Percentiles rank a stretch among this genome's conserved stretches.
Evolutionary conservation across 768 basidiomycete genomes (phyloP).

Genomic region (Auricularia sp.): DNA sequence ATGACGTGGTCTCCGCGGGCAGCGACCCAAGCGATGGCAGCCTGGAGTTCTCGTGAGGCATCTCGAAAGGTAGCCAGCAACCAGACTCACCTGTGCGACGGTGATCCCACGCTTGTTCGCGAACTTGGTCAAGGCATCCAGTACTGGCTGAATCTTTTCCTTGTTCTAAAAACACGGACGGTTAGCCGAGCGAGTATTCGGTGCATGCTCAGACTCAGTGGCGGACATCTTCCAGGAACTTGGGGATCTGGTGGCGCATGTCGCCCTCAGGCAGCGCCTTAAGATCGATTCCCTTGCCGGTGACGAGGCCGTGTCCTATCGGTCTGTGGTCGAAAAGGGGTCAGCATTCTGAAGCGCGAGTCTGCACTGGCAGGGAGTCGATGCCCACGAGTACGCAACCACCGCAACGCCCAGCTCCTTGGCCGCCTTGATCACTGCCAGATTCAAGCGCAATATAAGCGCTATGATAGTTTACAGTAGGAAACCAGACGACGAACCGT

Average conservation of each 20-base stretch:
- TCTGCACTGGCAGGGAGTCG: neutral
- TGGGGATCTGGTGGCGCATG: too few relatives aligned
- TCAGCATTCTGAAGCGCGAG: neutral
- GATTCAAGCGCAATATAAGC: neutral
- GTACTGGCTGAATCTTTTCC: too few relatives aligned
- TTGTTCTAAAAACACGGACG: too few relatives aligned
- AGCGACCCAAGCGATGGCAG: conserved; percentile 27
- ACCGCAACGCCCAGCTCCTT: conserved; percentile 46
- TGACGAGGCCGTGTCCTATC: conserved; percentile 44
- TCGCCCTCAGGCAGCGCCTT: conserved; percentile 13
- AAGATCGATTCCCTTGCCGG: conserved; percentile 29
- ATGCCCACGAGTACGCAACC: conserved; percentile 32
- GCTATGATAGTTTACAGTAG: neutral
- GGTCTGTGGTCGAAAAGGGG: conserved; percentile 24
- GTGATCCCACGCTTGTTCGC: neutral
- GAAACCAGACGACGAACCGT: conserved; percentile 17
- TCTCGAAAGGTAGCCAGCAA: neutral
- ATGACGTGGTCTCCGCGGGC: conserved; percentile 27
- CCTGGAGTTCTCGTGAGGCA: conserved; percentile 5
- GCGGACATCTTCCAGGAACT: too few relatives aligned
- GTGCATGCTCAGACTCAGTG: too few relatives aligned
- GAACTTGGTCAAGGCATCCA: too few relatives aligned
- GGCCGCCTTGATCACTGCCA: conserved; percentile 39
- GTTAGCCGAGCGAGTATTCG: conserved; percentile 21
- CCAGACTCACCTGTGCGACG: neutral